Evolutionary conservation across 805 yeast species (phyloP).

Genomic region (Myxozyma nipponensis): DNA sequence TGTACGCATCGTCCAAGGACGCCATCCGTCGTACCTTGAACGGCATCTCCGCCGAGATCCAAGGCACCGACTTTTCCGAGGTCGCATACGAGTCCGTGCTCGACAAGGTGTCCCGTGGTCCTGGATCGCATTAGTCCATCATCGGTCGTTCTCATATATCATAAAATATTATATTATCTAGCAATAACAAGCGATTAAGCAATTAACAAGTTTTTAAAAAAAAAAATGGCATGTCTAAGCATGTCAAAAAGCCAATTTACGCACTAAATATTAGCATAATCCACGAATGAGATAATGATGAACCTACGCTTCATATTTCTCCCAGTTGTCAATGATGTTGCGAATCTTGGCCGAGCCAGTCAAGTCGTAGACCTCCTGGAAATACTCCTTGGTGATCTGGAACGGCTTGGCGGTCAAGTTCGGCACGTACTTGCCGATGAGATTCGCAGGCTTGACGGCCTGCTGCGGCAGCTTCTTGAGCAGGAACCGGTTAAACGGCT

Average conservation of each 20-base stretch:
- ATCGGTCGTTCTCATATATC: not conserved
- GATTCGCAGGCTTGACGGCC: conserved; percentile 90
- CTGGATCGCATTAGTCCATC: conserved; percentile 51
- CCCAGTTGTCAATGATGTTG: conserved; percentile 93
- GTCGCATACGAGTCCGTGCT: conserved; percentile 91
- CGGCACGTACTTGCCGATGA: conserved; percentile 95
- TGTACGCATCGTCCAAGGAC: conserved; percentile 96
- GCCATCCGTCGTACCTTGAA: conserved; percentile 95
- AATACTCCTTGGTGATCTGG: conserved; percentile 91
- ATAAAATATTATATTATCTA: not conserved
- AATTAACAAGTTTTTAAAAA: too few relatives aligned
- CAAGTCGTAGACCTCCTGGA: conserved; percentile 89
- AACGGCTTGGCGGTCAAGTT: conserved; percentile 98
- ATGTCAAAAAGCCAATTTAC: not conserved
- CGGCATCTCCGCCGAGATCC: conserved; percentile 91
- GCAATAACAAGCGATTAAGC: not conserved
- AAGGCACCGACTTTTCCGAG: conserved; percentile 97
- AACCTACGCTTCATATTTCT: conserved; percentile 50
- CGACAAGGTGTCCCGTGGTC: conserved; percentile 82
- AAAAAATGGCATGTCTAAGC: not conserved
- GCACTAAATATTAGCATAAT: not conserved
- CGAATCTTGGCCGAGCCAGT: conserved; percentile 91
- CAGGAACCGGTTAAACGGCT: conserved; percentile 97
- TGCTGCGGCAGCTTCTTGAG: conserved; percentile 92
- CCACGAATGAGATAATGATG: not conserved